phyloP scores from a whole-genome alignment of 768 basidiomycete genomes.

The Imleria badia region DNA sequence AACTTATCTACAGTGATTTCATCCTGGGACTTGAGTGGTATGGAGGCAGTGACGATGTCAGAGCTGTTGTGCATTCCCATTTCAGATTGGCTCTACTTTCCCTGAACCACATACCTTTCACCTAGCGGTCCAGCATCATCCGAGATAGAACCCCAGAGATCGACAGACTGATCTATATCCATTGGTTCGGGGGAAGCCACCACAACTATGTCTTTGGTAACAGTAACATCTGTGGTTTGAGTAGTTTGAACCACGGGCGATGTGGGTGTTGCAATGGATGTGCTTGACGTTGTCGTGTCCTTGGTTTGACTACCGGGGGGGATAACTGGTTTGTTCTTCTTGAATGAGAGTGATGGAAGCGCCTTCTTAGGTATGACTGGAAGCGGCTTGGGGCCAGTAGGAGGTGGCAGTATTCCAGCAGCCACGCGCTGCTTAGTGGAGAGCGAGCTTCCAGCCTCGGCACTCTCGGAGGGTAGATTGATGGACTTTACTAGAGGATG shows the following conservation, averaged over 20 bases:
- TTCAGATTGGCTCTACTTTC: background rate
- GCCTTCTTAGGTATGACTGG: slow-evolving; percentile 20
- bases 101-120: slow-evolving; percentile 14
- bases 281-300: slow-evolving; percentile 6
- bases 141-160: slow-evolving; percentile 10
- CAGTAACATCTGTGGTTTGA: background rate
- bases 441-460: slow-evolving; percentile 38
- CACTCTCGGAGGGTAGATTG: slow-evolving; percentile 19
- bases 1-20: slow-evolving; percentile 28
- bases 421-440: slow-evolving; percentile 52
- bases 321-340: slow-evolving; percentile 36
- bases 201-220: background rate
- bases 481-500: slow-evolving; percentile 36
- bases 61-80: background rate
- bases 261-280: background rate
- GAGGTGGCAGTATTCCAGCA: slow-evolving; percentile 38
- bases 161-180: slow-evolving; percentile 17
- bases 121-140: slow-evolving; percentile 5
- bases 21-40: slow-evolving; percentile 19
- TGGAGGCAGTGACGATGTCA: slow-evolving; percentile 1
- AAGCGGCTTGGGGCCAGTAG: slow-evolving; percentile 36
- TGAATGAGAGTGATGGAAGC: slow-evolving; percentile 41
- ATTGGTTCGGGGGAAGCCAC: slow-evolving; percentile 21
- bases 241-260: slow-evolving; percentile 11
- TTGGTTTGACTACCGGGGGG: slow-evolving; percentile 9